Evolutionary conservation across 169 alveolate species (phyloP).

Genomic region (Plasmodium vinckei): DNA sequence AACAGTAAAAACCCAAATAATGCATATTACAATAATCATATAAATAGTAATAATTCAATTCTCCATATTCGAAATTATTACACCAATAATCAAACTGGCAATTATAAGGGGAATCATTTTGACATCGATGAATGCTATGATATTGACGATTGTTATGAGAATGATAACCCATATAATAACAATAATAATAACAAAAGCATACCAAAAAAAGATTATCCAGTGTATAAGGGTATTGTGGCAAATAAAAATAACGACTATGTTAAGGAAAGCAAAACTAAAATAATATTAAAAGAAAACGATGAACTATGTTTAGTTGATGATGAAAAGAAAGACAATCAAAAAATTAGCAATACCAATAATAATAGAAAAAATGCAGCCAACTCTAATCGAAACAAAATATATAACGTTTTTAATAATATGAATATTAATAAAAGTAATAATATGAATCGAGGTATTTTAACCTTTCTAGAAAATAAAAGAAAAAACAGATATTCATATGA

Average conservation of each 20-base stretch:
- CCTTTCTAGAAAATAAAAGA: slow-evolving; percentile 54
- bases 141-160: not conserved
- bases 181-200: not conserved
- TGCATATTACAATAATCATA: slow-evolving; percentile 13
- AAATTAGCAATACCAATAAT: not conserved
- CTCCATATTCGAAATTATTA: too few species aligned
- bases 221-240: too few species aligned
- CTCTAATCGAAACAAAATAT: slow-evolving; percentile 28
- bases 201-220: not conserved
- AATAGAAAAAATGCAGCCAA: slow-evolving; percentile 10
- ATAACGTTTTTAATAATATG: slow-evolving; percentile 35
- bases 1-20: slow-evolving; percentile 7
- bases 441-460: slow-evolving; percentile 47
- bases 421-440: slow-evolving; percentile 31
- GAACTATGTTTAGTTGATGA: slow-evolving; percentile 35
- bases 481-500: slow-evolving; percentile 39
- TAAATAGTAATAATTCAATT: not conserved
- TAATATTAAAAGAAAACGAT: slow-evolving; percentile 2
- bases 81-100: not conserved
- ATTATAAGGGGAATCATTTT: not conserved
- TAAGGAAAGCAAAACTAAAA: slow-evolving; percentile 4
- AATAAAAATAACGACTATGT: not conserved
- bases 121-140: not conserved
- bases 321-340: slow-evolving; percentile 10
- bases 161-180: not conserved